Percentiles rank a stretch among this genome's conserved stretches.
phyloP scores from a whole-genome alignment of 331 rosid genomes.

The Rhamnella rubrinervis region DNA sequence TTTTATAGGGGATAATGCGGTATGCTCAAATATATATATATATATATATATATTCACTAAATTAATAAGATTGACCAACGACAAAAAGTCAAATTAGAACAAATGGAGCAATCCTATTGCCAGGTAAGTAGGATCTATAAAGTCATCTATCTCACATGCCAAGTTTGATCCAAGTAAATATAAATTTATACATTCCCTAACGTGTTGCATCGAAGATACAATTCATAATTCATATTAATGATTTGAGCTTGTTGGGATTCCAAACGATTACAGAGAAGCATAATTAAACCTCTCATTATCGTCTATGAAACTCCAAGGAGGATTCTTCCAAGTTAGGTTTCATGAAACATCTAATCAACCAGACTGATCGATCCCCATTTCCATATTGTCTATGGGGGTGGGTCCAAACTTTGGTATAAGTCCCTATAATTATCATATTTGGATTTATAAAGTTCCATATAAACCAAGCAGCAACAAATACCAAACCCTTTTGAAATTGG shows the following conservation, averaged over 20 bases:
- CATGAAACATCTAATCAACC: background rate
- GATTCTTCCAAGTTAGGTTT: background rate
- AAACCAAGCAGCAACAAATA: background rate
- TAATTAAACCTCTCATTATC: background rate
- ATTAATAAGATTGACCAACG: conserved; percentile 4
- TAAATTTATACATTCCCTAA: background rate
- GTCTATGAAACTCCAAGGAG: background rate
- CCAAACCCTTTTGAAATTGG: conserved; percentile 26
- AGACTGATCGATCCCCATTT: conserved; percentile 2
- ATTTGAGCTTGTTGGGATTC: too few species aligned
- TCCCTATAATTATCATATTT: conserved; percentile 1
- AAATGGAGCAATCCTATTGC: conserved; percentile 29
- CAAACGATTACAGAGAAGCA: too few species aligned
- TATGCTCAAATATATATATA: too few species aligned
- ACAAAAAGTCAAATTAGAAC: conserved; percentile 20
- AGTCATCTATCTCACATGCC: conserved; percentile 53
- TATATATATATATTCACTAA: background rate
- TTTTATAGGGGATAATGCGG: too few species aligned
- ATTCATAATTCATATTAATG: too few species aligned
- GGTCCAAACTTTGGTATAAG: background rate
- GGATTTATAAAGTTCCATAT: conserved; percentile 5
- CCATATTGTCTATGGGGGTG: conserved; percentile 3
- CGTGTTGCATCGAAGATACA: background rate
- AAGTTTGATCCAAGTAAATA: conserved; percentile 2
- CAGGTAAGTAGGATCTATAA: conserved; percentile 39